Percentiles rank a stretch among this genome's conserved stretches.
These are phyloP conservation scores for Suhomyces emberorum DNA, from an alignment of 805 yeast species.

Conservation along the genomic window DNA sequence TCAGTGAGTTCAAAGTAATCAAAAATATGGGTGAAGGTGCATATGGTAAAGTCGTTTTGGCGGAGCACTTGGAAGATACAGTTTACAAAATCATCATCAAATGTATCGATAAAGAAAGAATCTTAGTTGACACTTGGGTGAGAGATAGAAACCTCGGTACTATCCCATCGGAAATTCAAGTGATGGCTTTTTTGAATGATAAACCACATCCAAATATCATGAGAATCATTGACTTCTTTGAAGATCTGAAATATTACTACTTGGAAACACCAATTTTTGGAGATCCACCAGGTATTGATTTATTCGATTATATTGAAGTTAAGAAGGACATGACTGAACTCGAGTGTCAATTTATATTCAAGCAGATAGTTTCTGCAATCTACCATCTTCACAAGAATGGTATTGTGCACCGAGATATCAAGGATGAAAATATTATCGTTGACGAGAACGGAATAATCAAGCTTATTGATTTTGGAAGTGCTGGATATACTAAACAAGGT, in stretches of 20 bases:
- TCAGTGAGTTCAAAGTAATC: conserved; percentile 65
- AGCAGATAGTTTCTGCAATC: conserved; percentile 75
- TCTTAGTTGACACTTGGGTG: conserved; percentile 96
- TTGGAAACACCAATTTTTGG: conserved; percentile 93
- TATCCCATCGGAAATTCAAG: conserved; percentile 93
- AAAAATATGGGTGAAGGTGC: conserved; percentile 95
- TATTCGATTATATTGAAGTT: conserved; percentile 88
- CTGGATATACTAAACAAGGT: conserved; percentile 85
- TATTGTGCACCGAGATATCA: conserved; percentile 89
- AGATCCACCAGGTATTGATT: conserved; percentile 82
- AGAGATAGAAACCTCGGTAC: conserved; percentile 89
- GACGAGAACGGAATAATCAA: conserved; percentile 79
- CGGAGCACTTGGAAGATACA: conserved; percentile 61
- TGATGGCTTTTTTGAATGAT: conserved; percentile 75
- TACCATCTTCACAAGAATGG: conserved; percentile 81
- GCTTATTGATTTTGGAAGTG: conserved; percentile 92
- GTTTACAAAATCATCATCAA: conserved; percentile 73
- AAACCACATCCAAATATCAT: conserved; percentile 87
- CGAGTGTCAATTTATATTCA: conserved; percentile 75
- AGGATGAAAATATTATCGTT: conserved; percentile 90
- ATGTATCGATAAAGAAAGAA: conserved; percentile 87
- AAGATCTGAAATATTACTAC: conserved; percentile 85
- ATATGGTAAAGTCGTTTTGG: conserved; percentile 88
- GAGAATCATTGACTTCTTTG: conserved; percentile 85
- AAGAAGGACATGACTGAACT: conserved; percentile 74